Evolutionary conservation across 805 yeast species (phyloP), one percentile per base, ranked within the genome.

Genomic region (Wickerhamomyces hampshirensis): DNA sequence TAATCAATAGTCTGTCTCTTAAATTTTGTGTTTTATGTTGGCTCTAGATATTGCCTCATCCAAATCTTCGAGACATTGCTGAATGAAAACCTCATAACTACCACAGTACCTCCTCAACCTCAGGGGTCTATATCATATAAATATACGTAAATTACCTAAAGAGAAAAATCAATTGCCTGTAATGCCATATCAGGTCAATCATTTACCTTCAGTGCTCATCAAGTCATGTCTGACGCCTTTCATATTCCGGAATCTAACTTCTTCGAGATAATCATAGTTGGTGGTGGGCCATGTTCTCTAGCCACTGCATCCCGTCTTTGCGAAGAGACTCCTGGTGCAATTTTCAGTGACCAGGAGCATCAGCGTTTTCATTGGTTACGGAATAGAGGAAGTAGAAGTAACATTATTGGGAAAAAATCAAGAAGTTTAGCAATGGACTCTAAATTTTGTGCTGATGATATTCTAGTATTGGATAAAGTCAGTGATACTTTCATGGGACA

Each of bases 261-360:
- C 35, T 56, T 42, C 29, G 69, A 65, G 33, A 63, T 60, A 0
- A 51, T 67, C 6, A 54, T 68, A n/a, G 55, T 68, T 16, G 74
- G 74, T 8, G 71, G 70, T 4, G 73, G 74, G 2, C 65, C 73
- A 2, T 66, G 71, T 48, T 69, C 68, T 1, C 49, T 68, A 5
- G 71, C 73, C 0, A 53, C 53, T 6, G 55, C 68, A 7, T 59
- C 73, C 6, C 47, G 73, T 33, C 53, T 68, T 26, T 64, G 71
- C 41, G 73, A 68, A 46, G 50, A 50, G 14, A 56, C 58, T 18
- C 71, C 73, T 1, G 66, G 66, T 2, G 61, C 71, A 4, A 55
- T 67, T 9, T 68, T 53, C 47, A 62, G 70, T n/a, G 72, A 69
- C 33, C 69, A 61, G 23, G 73, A 68, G 33, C 73, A 67, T 42